Base-by-base conservation (phyloP, 2,329 filamentous ascomycete species). In the Conoideocrella luteorostrata region DNA sequence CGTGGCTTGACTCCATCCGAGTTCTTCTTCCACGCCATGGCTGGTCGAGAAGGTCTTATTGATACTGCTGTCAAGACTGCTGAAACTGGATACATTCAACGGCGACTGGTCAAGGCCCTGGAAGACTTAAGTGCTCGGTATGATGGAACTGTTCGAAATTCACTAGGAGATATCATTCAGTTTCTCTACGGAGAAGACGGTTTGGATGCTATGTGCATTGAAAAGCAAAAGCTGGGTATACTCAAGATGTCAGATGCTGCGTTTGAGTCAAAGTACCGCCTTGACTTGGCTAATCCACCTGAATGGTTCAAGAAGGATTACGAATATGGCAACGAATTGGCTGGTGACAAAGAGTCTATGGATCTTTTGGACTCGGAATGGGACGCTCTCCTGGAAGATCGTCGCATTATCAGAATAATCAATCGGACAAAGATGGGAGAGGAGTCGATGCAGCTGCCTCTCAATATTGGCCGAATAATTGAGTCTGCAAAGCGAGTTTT, bases 1-100 rank as follows among this genome's bases (percentile, higher is more conserved):
- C 87, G 93, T 72, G 93, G 93, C 44, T 71, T 98, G 47, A 98
- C 94, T 0, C 93, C 93, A 0, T 84, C 87, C 1, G 93, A 98
- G 56, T 98, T 98, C 70, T 98, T 96, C 73, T 98, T 98, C 77
- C 93, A 98, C 78, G 93, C 93, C 61, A 98, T 98, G 93, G 93
- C 93, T 75, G 93, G 93, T 88, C 83, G 93, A 73, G 93, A 98
- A 70, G 93, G 93, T 95, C 77, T 98, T 44, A 98, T 98, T 56
- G 93, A 98, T 77, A 98, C 93, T 41, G 93, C 93, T 53, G 94
- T 98, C 69, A 98, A 98, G 78, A 98, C 93, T 52, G 93, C 93
- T 17, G 94, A 98, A 67, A 98, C 94, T 46, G 93, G 93, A 69
- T 98, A 98, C 65, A 98, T 98, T 52, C 94, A 98, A 68, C 88